Evolutionary conservation across 768 basidiomycete species (phyloP), one percentile per base, ranked within the genome.

Genomic region (Brasilioporus rufonigricans): DNA sequence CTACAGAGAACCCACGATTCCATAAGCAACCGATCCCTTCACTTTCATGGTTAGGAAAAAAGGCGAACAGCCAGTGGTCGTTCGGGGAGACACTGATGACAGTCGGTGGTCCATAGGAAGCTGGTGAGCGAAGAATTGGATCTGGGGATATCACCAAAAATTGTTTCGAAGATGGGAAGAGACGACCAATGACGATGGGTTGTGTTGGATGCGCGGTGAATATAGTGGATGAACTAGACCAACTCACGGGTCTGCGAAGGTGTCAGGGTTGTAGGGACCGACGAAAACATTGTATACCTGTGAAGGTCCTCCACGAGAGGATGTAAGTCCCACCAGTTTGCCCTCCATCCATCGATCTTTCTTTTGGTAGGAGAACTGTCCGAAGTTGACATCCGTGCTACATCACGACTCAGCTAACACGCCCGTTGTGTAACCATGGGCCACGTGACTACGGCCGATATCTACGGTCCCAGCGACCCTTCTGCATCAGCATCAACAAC

Each of bases 271-370:
- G 19, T 7, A 26, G 12, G 11, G 33, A 27, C 23, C 0, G 18
- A 23, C 0, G 27, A 33, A 46, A 23, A 48, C 4, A 24, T 1
- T 27, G 43, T 66, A 45, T 58, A 85, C 89, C 81, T 77, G 57
- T 74, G 73, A 3, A 80, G 73, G 33, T 78, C 74, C 63, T 88
- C 87, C 6, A 78, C 70, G 38, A 89, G 73, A 26, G 86, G 81
- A 55, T 80, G 74, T 39, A 86, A 77, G 57, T 91, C 85, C 87
- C 87, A 91, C 89, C 89, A 90, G 27, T 81, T 81, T 27, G 82
- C 65, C 23, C 80, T 78, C 84, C 85, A 88, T 45, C 81, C 81
- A 54, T 72, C 80, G 24, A 61, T 72, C 68, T 84, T 87, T 23
- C 80, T 80, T 62, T 85, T 86, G 44, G 76, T 70, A 18, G 81